phyloP scores from a whole-genome alignment of 2,329 filamentous ascomycete species.

The Aspergillus carbonarius region DNA sequence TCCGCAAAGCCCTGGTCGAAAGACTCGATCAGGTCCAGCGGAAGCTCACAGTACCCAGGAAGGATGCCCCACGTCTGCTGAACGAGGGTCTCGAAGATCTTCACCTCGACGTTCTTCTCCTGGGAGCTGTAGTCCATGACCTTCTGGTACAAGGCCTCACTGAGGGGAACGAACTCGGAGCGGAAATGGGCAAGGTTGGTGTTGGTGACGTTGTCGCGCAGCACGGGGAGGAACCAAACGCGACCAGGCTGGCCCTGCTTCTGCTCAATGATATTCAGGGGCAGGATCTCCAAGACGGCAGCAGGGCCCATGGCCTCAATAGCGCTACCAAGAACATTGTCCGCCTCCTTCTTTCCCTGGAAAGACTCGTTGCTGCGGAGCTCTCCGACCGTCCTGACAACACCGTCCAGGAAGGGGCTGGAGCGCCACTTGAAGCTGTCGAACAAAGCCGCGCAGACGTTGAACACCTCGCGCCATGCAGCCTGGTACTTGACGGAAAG shows the following conservation, averaged over 20 bases:
- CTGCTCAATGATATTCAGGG: slow-evolving; percentile 79
- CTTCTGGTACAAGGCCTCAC: slow-evolving; percentile 83
- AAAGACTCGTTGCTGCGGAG: slow-evolving; percentile 86
- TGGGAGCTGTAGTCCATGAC: slow-evolving; percentile 77
- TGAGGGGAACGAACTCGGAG: slow-evolving; percentile 81
- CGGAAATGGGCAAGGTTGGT: slow-evolving; percentile 84
- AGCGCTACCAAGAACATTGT: slow-evolving; percentile 83
- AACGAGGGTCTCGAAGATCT: slow-evolving; percentile 95
- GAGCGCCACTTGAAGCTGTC: slow-evolving; percentile 83
- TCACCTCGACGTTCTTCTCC: slow-evolving; percentile 92
- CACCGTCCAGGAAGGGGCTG: slow-evolving; percentile 71
- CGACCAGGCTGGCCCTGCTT: slow-evolving; percentile 75
- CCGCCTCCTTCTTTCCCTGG: slow-evolving; percentile 89
- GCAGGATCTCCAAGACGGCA: slow-evolving; percentile 75
- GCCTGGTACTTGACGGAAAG: slow-evolving; percentile 89
- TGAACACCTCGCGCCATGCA: slow-evolving; percentile 94
- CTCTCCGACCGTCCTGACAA: slow-evolving; percentile 79
- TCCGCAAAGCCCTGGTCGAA: slow-evolving; percentile 91
- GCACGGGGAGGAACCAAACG: slow-evolving; percentile 90
- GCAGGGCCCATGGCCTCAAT: slow-evolving; percentile 88
- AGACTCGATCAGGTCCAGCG: slow-evolving; percentile 70
- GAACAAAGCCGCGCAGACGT: slow-evolving; percentile 81
- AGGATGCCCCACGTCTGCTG: slow-evolving; percentile 93
- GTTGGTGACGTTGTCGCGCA: slow-evolving; percentile 87
- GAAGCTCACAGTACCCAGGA: slow-evolving; percentile 91